phyloP scores from a whole-genome alignment of 2,329 filamentous ascomycete species.

The Epichloe gansuensis region DNA sequence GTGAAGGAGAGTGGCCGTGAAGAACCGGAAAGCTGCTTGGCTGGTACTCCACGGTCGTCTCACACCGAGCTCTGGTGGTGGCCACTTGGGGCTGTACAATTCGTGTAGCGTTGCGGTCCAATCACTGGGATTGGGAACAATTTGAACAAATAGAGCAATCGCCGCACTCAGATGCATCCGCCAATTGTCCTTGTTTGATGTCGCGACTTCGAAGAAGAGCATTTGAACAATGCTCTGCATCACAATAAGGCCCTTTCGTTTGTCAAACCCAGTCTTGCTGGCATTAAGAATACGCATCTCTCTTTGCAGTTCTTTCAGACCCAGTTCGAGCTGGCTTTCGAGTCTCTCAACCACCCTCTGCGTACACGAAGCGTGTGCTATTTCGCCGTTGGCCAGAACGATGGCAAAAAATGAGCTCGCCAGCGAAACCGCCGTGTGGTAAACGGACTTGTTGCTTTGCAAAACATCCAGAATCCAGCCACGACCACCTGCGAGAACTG shows the following conservation, averaged over 20 bases:
- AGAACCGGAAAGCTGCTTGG: slow-evolving; percentile 35
- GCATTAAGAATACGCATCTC: slow-evolving; percentile 26
- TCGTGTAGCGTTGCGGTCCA: slow-evolving; percentile 25
- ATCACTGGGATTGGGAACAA: slow-evolving; percentile 23
- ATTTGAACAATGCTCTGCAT: slow-evolving; percentile 41
- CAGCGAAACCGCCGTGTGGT: slow-evolving; percentile 43
- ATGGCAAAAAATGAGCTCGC: slow-evolving; percentile 44
- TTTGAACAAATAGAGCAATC: slow-evolving; percentile 34
- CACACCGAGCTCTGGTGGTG: slow-evolving; percentile 19
- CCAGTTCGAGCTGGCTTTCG: slow-evolving; percentile 30
- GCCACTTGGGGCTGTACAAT: slow-evolving; percentile 21
- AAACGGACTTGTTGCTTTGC: slow-evolving; percentile 42
- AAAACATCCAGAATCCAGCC: slow-evolving; percentile 47
- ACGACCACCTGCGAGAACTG: slow-evolving; percentile 40
- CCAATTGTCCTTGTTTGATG: slow-evolving; percentile 33
- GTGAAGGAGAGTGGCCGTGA: slow-evolving; percentile 32
- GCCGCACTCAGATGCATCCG: slow-evolving; percentile 38
- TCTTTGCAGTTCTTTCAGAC: slow-evolving; percentile 29
- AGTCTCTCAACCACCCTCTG: slow-evolving; percentile 25
- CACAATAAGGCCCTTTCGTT: slow-evolving; percentile 24
- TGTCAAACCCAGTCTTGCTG: slow-evolving; percentile 17
- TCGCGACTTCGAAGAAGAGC: slow-evolving; percentile 37
- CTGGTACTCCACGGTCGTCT: slow-evolving; percentile 29
- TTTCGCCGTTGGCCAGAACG: slow-evolving; percentile 22
- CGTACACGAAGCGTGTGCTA: slow-evolving; percentile 22